Base-by-base conservation (phyloP, 2,329 filamentous ascomycete genomes). In the Penicillium sp. region DNA sequence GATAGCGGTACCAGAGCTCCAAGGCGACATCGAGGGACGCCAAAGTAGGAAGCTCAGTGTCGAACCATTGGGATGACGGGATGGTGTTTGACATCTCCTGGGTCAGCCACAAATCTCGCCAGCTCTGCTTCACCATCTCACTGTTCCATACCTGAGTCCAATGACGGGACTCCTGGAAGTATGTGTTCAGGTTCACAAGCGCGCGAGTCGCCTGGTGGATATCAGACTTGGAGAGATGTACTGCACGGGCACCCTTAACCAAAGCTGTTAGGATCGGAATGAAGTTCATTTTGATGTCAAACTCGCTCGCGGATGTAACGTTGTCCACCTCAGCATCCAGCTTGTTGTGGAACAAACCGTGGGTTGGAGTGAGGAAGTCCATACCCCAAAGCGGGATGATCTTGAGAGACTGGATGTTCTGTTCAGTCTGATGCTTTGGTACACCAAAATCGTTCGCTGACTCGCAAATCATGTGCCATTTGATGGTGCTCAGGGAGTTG, bases 381-480 rank as follows among this genome's bases (percentile, higher is more conserved):
- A 83, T 66, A 3, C 81, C 81, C 81, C 81, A 83, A 1, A 83
- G 74, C 3, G 81, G 81, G 35, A 83, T 71, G 18, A 82, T 71
- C 60, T 82, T 82, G 55, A 83, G 66, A 0, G 81, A 82, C 62
- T 82, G 79, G 10, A 83, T 76, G 55, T 82, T 83, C 61, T 76
- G 76, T 68, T 83, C 81, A 1, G 81, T 79, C 65, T 83, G 81
- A 66, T 82, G 81, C 18, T 81, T 78, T 6, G 81, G 81, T 20
- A 82, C 75, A 31, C 81, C 81, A 58, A 78, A 83, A 57, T 83
- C 81, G 61, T 82, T 82, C 9, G 81, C 81, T 6, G 79, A 79
- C 68, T 83, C 81, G 47, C 79, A 80, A 42, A 83, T 70, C 61
- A 82, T 81, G 61, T 83, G 80, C 72, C 81, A 82, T 54, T 80